Base-by-base conservation (phyloP, 768 basidiomycete species). In the Hericium coralloides region DNA sequence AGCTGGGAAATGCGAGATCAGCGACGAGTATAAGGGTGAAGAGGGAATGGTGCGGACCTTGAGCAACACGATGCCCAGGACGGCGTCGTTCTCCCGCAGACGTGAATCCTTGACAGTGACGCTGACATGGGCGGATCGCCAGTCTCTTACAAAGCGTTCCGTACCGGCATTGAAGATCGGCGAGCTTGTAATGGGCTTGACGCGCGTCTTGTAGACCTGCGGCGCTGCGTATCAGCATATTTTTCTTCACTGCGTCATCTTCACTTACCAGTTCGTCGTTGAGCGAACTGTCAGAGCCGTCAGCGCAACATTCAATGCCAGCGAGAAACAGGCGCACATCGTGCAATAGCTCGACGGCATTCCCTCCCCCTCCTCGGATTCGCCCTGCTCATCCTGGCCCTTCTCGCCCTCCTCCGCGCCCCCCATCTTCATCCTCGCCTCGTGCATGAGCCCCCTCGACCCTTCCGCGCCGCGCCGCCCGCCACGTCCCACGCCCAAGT, bases 61-160 rank as follows among this genome's bases (percentile, higher is more conserved):
- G 5, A 90, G 73, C 54, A 81, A 76, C 62, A 89, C 79, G 38
- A 89, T 79, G 26, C 89, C 89, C 26, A 90, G 75, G 52, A 90
- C 77, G 1, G 85, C 83, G 64, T 89, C 80, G 48, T 72, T 68
- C 69, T 86, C 83, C 52, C 84, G 78, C 31, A 79, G 63, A 37
- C 79, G 73, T 2, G 74, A 72, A 62, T 88, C 87, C 36, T 83
- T 79, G 15, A 89, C 83, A 14, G 84, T 78, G 26, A 90, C 78
- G 9, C 84, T 74, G 43, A 89, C 75, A 15, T 81, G 78, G 2
- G 85, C 74, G 10, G 72, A 74, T 8, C 70, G 69, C 81, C 81
- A 88, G 63, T 87, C 81, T 3, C 81, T 73, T 25, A 88, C 72
- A 67, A 87, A 87, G 31, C 78, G 74, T 67, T 92, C 89, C 1